Base-by-base conservation (phyloP, 495 filamentous ascomycete species). In the Penicillium pancosmium region DNA sequence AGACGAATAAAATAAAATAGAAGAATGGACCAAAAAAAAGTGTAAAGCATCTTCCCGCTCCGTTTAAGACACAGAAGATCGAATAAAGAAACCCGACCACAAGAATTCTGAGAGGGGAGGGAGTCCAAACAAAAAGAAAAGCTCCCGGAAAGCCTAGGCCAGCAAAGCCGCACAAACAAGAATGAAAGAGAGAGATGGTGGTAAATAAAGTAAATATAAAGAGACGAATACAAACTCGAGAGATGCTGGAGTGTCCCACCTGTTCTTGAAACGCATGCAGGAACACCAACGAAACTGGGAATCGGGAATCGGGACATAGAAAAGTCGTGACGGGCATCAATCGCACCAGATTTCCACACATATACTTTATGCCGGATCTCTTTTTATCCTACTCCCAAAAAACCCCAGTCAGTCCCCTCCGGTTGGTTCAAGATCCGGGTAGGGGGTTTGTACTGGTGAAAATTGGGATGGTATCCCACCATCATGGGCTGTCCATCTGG, bases 331-430 rank as follows among this genome's bases (percentile, higher is more conserved):
- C 63, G 63, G 68, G 61, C 65, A 70, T 68, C 55, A 68, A 65
- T 62, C 60, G 57, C 61, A 59, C 60, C 55, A 48, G 27, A 40
- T 46, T 36, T 59, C 23, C 49, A 31, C 55, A 19, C 50, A 59
- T 40, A 48, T 33, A 40, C 57, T 64, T 56, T 64, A 68, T 56
- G 65, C 50, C 38, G 15, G 41, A 38, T 68, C 56, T 52, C 47
- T 34, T 61, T 52, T 76, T 67, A 80, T n/a, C 77, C 75, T 63
- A 78, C 72, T 40, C 77, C 76, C 60, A 80, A 62, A 64, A 78
- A 80, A 12, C 71, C 63, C 75, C 76, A 80, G 67, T 80, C 76
- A 55, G 76, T 78, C 60, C 76, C 77, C 57, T 78, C 77, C 56
- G 73, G 66, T 66, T 76, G 75, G 46, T 73, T 74, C 61, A 80